Evolutionary conservation across 495 filamentous ascomycete genomes (phyloP).

Genomic region (Apodospora peruviana): DNA sequence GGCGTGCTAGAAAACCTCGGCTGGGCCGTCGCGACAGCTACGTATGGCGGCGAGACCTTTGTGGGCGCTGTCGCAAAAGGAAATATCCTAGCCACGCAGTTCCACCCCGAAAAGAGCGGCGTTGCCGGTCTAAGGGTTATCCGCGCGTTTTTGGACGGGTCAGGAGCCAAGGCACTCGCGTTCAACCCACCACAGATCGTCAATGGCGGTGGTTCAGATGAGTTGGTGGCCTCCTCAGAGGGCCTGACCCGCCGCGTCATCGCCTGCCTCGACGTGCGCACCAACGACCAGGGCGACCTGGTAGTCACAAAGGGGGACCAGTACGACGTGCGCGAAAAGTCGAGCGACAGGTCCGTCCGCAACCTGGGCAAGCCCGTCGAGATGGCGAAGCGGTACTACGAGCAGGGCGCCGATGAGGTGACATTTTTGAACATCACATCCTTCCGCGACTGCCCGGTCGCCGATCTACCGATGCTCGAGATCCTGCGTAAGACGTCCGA

Average conservation of each 20-base stretch:
- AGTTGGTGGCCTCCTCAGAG: slow-evolving; percentile 14
- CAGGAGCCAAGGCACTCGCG: slow-evolving; percentile 39
- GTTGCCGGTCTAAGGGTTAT: slow-evolving; percentile 77
- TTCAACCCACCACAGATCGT: slow-evolving; percentile 10
- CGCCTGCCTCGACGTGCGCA: slow-evolving; percentile 90
- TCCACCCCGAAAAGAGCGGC: slow-evolving; percentile 96
- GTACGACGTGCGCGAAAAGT: slow-evolving; percentile 98
- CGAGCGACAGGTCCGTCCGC: slow-evolving; percentile 66
- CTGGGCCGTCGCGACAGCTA: slow-evolving; percentile 83
- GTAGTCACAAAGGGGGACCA: slow-evolving; percentile 98
- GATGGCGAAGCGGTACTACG: slow-evolving; percentile 89
- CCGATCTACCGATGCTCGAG: slow-evolving; percentile 93
- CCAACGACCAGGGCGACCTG: slow-evolving; percentile 93
- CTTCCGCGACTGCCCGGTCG: slow-evolving; percentile 89
- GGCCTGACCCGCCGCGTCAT: slow-evolving; percentile 88
- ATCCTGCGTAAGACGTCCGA: slow-evolving; percentile 78
- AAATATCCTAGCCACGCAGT: slow-evolving; percentile 88
- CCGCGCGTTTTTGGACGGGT: slow-evolving; percentile 75
- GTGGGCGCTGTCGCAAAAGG: slow-evolving; percentile 82
- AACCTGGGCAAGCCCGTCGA: slow-evolving; percentile 96
- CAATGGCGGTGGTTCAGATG: background rate
- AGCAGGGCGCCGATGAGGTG: slow-evolving; percentile 93
- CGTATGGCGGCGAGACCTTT: slow-evolving; percentile 85
- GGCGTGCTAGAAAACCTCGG: slow-evolving; percentile 69
- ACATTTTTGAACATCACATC: slow-evolving; percentile 98